Evolutionary conservation across 2,329 filamentous ascomycete species (phyloP).

Genomic region (Exophiala phaeomuriformis): DNA sequence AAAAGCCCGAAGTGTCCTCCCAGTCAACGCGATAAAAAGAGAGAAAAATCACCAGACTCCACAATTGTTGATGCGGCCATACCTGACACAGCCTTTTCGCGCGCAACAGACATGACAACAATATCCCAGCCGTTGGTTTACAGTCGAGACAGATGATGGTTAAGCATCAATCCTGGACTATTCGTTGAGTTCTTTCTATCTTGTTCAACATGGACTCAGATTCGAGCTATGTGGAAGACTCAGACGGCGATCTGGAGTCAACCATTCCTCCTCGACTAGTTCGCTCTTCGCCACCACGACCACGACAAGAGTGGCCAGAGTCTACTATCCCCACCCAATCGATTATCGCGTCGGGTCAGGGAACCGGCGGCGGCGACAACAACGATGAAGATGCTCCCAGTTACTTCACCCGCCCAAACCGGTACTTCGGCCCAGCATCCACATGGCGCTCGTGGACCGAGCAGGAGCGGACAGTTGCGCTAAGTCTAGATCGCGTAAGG

Average conservation of each 20-base stretch:
- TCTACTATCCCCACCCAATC: neutral
- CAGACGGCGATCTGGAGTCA: neutral
- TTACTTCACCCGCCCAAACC: constrained; percentile 53
- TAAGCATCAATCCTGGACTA: no score
- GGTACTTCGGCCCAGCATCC: constrained; percentile 58
- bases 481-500: constrained; percentile 56
- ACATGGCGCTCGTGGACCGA: constrained; percentile 84
- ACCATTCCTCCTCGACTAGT: neutral
- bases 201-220: constrained; percentile 11
- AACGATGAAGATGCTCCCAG: constrained; percentile 9
- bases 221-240: constrained; percentile 5
- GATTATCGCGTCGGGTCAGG: constrained; percentile 10
- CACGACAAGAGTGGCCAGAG: no score
- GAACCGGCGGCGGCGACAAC: neutral
- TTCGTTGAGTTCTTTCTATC: no score
- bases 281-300: neutral
- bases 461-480: constrained; percentile 64
- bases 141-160: no score
- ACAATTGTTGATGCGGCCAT: no score
- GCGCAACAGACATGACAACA: no score
- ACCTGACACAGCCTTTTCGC: no score
- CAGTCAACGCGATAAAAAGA: no score
- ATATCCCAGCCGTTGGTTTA: no score
- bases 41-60: no score
- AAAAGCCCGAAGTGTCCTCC: no score